phyloP scores from a whole-genome alignment of 1,139 yeast genomes.

The Tardiomyces depauwii region DNA sequence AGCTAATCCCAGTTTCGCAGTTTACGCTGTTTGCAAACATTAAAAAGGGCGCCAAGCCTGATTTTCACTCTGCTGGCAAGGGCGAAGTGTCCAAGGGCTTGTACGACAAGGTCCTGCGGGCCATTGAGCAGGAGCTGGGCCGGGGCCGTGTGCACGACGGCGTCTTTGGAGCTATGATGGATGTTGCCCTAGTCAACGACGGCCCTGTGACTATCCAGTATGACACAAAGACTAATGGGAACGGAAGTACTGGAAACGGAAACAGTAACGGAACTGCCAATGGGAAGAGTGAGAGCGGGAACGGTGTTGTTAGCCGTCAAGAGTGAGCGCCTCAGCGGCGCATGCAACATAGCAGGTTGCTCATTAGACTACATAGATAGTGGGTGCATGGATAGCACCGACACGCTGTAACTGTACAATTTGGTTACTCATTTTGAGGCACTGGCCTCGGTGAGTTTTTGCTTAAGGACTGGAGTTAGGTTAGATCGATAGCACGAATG shows the following conservation, averaged over 20 bases:
- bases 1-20: conserved; percentile 51
- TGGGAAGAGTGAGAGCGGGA: neutral
- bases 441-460: conserved; percentile 7
- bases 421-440: conserved; percentile 5
- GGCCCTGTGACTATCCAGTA: conserved; percentile 71
- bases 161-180: conserved; percentile 95
- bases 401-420: conserved; percentile 1
- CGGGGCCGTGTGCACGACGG: conserved; percentile 78
- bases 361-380: neutral
- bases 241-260: neutral
- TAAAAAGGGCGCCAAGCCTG: conserved; percentile 87
- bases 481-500: neutral
- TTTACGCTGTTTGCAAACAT: conserved; percentile 79
- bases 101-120: conserved; percentile 48
- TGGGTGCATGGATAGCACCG: neutral
- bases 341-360: neutral
- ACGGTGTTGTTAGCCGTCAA: too few relatives aligned
- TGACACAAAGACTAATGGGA: conserved; percentile 37
- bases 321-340: too few relatives aligned
- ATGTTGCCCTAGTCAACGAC: conserved; percentile 72
- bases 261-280: neutral
- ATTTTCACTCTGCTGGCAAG: conserved; percentile 81
- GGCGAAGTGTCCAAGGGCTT: conserved; percentile 57
- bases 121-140: conserved; percentile 34
- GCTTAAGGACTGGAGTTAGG: conserved; percentile 7